Conservation (phyloP, 1,284 basidiomycete species). For the Puccinia brachypodii region DNA sequence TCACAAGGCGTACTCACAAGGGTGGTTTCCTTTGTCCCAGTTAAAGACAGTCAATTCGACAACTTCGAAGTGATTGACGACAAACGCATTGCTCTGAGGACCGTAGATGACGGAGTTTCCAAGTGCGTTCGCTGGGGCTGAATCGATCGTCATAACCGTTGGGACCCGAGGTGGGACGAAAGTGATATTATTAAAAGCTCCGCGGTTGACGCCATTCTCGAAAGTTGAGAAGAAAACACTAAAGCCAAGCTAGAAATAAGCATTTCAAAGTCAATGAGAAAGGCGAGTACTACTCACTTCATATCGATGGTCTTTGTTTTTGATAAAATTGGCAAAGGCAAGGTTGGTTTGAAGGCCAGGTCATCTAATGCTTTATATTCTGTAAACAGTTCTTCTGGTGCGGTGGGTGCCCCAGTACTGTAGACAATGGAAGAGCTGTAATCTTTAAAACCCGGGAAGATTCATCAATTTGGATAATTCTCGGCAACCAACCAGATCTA, state of each 20-base stretch:
- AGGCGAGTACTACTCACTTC: constrained; percentile 24
- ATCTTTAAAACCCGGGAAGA: constrained; percentile 2
- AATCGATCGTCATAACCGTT: constrained; percentile 40
- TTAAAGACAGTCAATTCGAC: constrained; percentile 80
- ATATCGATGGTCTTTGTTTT: constrained; percentile 38
- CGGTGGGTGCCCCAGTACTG: constrained; percentile 61
- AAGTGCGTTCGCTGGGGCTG: constrained; percentile 1
- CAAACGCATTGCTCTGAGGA: constrained; percentile 66
- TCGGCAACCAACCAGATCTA: not conserved
- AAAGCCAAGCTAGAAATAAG: not conserved
- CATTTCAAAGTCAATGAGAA: not conserved
- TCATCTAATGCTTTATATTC: constrained; percentile 23
- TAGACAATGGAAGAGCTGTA: constrained; percentile 75
- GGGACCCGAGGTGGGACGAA: constrained; percentile 42
- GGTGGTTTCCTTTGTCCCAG: constrained; percentile 72
- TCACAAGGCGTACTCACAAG: constrained; percentile 58
- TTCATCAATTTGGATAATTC: not conserved
- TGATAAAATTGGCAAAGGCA: constrained; percentile 4
- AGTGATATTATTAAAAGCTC: constrained; percentile 37
- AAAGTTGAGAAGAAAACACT: constrained; percentile 45
- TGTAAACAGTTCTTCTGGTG: constrained; percentile 56
- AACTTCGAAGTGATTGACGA: constrained; percentile 72
- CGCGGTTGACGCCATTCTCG: constrained; percentile 40
- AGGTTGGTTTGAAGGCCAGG: constrained; percentile 5
- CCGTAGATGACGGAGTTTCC: constrained; percentile 70